Percentiles rank a stretch among this genome's conserved stretches.
Evolutionary conservation across 2,329 filamentous ascomycete genomes (phyloP).

Genomic region (Calonectria fujianensis): DNA sequence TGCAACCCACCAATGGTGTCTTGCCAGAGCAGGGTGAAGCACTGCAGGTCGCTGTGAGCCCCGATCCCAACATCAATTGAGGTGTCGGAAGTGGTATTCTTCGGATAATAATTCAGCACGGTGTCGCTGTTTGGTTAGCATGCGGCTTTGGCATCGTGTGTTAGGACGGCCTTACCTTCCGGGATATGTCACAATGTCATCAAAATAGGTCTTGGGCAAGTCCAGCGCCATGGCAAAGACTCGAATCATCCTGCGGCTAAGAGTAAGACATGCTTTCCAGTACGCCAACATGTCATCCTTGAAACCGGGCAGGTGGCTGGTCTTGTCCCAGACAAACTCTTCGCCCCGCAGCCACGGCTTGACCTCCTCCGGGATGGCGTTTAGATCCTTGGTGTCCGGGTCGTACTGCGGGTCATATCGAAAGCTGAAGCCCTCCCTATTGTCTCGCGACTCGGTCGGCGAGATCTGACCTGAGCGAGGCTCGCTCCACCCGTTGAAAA

Average conservation of each 20-base stretch:
- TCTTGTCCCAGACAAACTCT: conserved; percentile 70
- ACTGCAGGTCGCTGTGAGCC: conserved; percentile 63
- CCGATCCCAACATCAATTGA: conserved; percentile 30
- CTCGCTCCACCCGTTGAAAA: conserved; percentile 29
- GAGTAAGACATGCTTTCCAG: conserved; percentile 67
- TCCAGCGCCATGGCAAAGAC: conserved; percentile 74
- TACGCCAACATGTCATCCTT: conserved; percentile 67
- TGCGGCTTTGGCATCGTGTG: neutral
- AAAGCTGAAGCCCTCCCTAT: conserved; percentile 71
- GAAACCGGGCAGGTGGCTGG: conserved; percentile 67
- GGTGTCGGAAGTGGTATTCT: conserved; percentile 16
- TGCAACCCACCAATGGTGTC: conserved; percentile 59
- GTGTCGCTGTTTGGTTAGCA: conserved; percentile 14
- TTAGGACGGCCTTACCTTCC: conserved; percentile 2
- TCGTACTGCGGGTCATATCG: conserved; percentile 73
- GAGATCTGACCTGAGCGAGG: conserved; percentile 9
- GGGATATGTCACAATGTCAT: conserved; percentile 55
- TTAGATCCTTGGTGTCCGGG: conserved; percentile 64
- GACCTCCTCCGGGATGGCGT: conserved; percentile 65
- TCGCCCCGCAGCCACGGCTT: conserved; percentile 66
- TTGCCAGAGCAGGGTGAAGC: conserved; percentile 58
- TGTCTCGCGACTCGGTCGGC: conserved; percentile 65
- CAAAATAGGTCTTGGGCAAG: conserved; percentile 73
- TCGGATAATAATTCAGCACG: conserved; percentile 37
- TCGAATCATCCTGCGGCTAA: conserved; percentile 70